These are phyloP conservation scores for Cyberlindnera japonica DNA, from an alignment of 805 yeast genomes.

Conservation along the genomic window DNA sequence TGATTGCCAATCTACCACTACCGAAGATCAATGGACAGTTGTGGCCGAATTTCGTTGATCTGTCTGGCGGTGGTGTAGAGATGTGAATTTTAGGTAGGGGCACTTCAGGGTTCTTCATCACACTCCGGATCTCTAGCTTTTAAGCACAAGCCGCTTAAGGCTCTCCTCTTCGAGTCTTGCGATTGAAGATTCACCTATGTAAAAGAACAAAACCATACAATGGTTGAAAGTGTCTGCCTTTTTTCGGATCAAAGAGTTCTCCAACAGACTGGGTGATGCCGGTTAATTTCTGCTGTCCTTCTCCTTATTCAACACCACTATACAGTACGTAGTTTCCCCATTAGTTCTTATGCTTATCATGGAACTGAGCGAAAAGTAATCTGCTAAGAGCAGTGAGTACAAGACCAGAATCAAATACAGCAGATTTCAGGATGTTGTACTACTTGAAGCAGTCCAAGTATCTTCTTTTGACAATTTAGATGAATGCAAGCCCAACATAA, in stretches of 20 bases:
- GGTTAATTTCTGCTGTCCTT: conserved; percentile 21
- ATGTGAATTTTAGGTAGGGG: no score
- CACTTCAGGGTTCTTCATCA: no score
- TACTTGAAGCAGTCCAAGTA: conserved; percentile 50
- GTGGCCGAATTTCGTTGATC: no score
- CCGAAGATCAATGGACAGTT: no score
- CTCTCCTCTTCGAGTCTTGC: no score
- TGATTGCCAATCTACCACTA: no score
- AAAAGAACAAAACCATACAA: no score
- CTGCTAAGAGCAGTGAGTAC: conserved; percentile 50
- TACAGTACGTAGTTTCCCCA: conserved; percentile 56
- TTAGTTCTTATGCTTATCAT: conserved; percentile 46
- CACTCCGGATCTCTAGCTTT: no score
- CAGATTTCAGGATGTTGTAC: conserved; percentile 48
- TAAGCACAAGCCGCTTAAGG: no score
- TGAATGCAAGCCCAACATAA: conserved; percentile 37
- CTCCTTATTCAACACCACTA: conserved; percentile 37
- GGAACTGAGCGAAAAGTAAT: conserved; percentile 49
- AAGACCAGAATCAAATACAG: conserved; percentile 59
- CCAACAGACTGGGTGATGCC: conserved; percentile 10
- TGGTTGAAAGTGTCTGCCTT: conserved; percentile 15
- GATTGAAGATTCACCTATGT: no score
- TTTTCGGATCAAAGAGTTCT: conserved; percentile 24
- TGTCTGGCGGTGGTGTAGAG: no score
- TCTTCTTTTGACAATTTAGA: conserved; percentile 39